These are phyloP conservation scores for Orbilia quercus DNA, from an alignment of 2,329 filamentous ascomycete genomes.

Conservation along the genomic window DNA sequence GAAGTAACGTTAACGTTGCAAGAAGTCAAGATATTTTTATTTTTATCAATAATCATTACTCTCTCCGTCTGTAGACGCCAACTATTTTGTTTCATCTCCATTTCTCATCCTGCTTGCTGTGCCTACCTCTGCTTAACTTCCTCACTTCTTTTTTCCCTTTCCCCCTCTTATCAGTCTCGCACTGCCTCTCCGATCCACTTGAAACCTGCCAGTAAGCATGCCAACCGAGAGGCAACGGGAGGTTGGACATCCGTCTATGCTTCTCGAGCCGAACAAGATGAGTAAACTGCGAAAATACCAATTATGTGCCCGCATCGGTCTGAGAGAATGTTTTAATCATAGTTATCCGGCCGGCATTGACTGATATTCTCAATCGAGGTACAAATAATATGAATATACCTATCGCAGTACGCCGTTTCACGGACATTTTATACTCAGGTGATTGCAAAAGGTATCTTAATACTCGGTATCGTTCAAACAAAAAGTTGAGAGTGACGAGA, in stretches of 20 bases:
- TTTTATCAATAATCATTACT: neutral
- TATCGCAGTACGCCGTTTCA: neutral
- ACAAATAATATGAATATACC: neutral
- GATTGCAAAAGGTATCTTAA: neutral
- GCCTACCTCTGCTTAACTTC: too few species aligned
- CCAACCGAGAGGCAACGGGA: slow-evolving; percentile 32
- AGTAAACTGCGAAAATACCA: neutral
- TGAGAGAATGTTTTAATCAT: neutral
- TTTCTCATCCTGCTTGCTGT: slow-evolving; percentile 15
- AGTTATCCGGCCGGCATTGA: neutral
- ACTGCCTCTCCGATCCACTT: slow-evolving; percentile 12
- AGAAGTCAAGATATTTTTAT: neutral
- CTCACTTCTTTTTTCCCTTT: too few species aligned
- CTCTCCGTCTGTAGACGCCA: neutral
- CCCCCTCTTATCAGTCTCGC: slow-evolving; percentile 14
- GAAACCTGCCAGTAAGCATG: neutral
- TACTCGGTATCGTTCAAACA: too few species aligned
- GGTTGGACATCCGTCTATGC: slow-evolving; percentile 1
- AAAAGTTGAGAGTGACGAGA: too few species aligned
- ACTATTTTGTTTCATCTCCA: slow-evolving; percentile 2
- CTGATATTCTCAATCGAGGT: neutral
- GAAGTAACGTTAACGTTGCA: too few species aligned
- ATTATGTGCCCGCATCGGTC: neutral
- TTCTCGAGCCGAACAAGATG: slow-evolving; percentile 17
- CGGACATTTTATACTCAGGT: neutral